A percentile compares a stretch with the other conserved stretches of the same genome.
These are phyloP conservation scores for Suhomyces coccinellae DNA, from an alignment of 1,139 yeast species.

Conservation along the genomic window DNA sequence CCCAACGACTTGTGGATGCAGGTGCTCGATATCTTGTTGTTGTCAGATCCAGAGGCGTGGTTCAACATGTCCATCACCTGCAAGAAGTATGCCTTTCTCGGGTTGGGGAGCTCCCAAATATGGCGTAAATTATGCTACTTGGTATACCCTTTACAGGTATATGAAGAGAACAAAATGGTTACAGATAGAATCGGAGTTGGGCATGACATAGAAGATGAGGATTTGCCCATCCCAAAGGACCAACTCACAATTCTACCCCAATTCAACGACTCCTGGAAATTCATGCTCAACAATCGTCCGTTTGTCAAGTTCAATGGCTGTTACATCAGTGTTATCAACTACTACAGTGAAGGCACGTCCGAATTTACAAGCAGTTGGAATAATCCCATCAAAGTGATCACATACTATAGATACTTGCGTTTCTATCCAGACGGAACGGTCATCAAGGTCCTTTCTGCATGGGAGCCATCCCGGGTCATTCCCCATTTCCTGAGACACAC, in stretches of 20 bases:
- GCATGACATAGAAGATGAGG: conserved; percentile 23
- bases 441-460: conserved; percentile 60
- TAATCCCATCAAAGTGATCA: conserved; percentile 77
- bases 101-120: conserved; percentile 52
- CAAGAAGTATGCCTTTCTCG: conserved; percentile 59
- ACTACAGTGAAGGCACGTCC: conserved; percentile 73
- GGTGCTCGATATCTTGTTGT: conserved; percentile 55
- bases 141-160: conserved; percentile 58
- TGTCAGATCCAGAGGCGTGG: conserved; percentile 63
- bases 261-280: conserved; percentile 54
- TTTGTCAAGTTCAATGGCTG: conserved; percentile 78
- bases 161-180: conserved; percentile 40
- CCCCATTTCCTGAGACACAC: conserved; percentile 48
- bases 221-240: conserved; percentile 43
- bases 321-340: conserved; percentile 82
- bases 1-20: conserved; percentile 66
- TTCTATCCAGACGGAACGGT: conserved; percentile 81
- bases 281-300: conserved; percentile 56
- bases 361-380: conserved; percentile 70
- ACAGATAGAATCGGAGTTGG: conserved; percentile 12
- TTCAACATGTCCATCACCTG: conserved; percentile 64
- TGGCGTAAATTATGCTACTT: conserved; percentile 60
- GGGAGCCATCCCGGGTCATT: conserved; percentile 65
- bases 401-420: conserved; percentile 82
- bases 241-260: conserved; percentile 44